These are phyloP conservation scores for Tolypocladium paradoxum DNA, from an alignment of 2,329 filamentous ascomycete species.

Conservation along the genomic window DNA sequence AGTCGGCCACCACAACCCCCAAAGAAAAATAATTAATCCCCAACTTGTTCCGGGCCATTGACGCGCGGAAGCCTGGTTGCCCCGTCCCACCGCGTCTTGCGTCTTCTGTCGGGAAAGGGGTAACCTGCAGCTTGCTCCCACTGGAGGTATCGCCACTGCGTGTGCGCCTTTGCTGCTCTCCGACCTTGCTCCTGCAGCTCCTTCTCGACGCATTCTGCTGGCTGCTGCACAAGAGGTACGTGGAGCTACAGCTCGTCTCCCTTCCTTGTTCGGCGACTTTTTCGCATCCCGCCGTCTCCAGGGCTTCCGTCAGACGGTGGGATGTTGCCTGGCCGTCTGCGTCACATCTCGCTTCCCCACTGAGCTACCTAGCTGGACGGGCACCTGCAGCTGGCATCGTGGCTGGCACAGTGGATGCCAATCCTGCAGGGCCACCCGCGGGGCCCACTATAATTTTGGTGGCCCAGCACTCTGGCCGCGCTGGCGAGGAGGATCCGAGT, in stretches of 20 bases:
- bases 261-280: not conserved
- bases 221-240: not conserved
- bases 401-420: constrained; percentile 1
- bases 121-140: not conserved
- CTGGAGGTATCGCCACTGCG: not conserved
- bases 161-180: not conserved
- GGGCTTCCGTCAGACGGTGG: constrained; percentile 5
- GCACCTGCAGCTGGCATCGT: constrained; percentile 5
- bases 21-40: constrained; percentile 7
- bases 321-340: not conserved
- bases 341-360: constrained; percentile 1
- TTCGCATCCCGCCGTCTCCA: not conserved
- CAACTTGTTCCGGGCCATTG: constrained; percentile 8
- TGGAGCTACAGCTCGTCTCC: not conserved
- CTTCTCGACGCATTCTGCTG: not conserved
- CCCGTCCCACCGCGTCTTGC: not conserved
- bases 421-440: constrained; percentile 4
- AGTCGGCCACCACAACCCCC: constrained; percentile 1
- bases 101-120: not conserved
- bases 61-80: constrained; percentile 1
- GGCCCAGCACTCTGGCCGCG: constrained; percentile 3
- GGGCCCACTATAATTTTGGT: constrained; percentile 13
- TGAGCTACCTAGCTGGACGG: not conserved
- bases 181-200: not conserved
- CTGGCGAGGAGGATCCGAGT: constrained; percentile 3